These are phyloP conservation scores for Globisporangium okanoganense DNA, from an alignment of 352 stramenopile species.

Conservation along the genomic window DNA sequence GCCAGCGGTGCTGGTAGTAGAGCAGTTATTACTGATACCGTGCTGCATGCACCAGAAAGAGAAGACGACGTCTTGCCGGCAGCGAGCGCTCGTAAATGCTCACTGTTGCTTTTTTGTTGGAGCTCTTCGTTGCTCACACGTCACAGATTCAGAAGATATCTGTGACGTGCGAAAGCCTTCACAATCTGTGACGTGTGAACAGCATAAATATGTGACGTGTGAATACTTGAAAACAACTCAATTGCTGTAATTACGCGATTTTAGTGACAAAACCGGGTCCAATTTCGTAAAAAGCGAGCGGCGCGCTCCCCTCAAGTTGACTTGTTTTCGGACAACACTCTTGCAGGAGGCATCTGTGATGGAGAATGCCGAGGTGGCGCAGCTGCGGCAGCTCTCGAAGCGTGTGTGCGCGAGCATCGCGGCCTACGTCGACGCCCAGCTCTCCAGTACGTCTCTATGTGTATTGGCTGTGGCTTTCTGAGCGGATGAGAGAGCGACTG, in stretches of 20 bases:
- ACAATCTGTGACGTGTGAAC: constrained; percentile 10
- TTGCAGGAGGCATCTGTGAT: constrained; percentile 23
- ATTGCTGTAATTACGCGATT: background rate
- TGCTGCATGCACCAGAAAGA: background rate
- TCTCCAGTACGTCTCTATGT: constrained; percentile 37
- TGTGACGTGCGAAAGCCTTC: background rate
- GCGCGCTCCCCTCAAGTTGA: background rate
- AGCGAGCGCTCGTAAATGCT: background rate
- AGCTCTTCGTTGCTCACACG: background rate
- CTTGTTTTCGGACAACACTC: background rate
- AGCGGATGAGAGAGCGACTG: background rate
- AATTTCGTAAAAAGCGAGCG: constrained; percentile 1
- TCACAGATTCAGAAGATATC: constrained; percentile 4
- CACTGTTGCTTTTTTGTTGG: background rate
- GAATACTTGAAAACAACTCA: background rate
- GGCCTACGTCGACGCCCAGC: constrained; percentile 60
- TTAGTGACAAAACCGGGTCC: background rate
- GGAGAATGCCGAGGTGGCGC: constrained; percentile 51
- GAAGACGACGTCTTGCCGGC: background rate
- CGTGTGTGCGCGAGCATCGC: constrained; percentile 66
- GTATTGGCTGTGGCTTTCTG: background rate
- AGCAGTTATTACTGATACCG: background rate
- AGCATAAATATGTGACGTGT: constrained; percentile 8
- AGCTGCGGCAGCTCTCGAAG: constrained; percentile 57
- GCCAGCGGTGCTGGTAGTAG: background rate